Percentiles rank a stretch among this genome's conserved stretches.
phyloP scores from a whole-genome alignment of 169 alveolate species.

The Plasmodium gaboni region DNA sequence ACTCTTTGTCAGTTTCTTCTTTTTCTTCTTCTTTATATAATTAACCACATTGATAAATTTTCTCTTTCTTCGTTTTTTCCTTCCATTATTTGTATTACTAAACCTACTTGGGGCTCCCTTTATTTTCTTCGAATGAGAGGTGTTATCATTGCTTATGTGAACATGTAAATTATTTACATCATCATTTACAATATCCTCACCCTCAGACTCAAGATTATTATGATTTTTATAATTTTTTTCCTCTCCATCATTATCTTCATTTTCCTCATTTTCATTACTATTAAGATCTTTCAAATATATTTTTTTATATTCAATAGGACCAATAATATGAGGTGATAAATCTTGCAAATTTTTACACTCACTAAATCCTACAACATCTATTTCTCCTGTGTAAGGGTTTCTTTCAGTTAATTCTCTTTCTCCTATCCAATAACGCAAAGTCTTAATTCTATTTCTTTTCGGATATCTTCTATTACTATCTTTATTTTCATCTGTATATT shows the following conservation, averaged over 20 bases:
- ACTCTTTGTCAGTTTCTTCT: slow-evolving; percentile 20
- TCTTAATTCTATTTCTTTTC: slow-evolving; percentile 56
- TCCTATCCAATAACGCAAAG: slow-evolving; percentile 66
- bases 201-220: background rate
- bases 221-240: background rate
- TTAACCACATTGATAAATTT: slow-evolving; percentile 56
- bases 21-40: slow-evolving; percentile 57
- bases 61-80: slow-evolving; percentile 28
- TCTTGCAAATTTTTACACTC: slow-evolving; percentile 49
- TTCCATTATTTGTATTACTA: background rate
- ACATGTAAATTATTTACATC: background rate
- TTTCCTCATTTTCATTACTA: slow-evolving; percentile 3
- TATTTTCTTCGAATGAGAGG: background rate
- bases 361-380: slow-evolving; percentile 66
- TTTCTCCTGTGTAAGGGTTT: slow-evolving; percentile 71
- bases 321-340: slow-evolving; percentile 62
- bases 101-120: background rate
- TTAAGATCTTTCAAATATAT: slow-evolving; percentile 20
- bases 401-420: slow-evolving; percentile 61
- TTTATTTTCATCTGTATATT: background rate
- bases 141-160: background rate
- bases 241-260: background rate
- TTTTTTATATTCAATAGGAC: slow-evolving; percentile 45
- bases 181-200: background rate
- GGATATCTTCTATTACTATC: slow-evolving; percentile 39